These are phyloP conservation scores for Trichoderma aggressivum DNA, from an alignment of 2,329 filamentous ascomycete species.

Conservation along the genomic window DNA sequence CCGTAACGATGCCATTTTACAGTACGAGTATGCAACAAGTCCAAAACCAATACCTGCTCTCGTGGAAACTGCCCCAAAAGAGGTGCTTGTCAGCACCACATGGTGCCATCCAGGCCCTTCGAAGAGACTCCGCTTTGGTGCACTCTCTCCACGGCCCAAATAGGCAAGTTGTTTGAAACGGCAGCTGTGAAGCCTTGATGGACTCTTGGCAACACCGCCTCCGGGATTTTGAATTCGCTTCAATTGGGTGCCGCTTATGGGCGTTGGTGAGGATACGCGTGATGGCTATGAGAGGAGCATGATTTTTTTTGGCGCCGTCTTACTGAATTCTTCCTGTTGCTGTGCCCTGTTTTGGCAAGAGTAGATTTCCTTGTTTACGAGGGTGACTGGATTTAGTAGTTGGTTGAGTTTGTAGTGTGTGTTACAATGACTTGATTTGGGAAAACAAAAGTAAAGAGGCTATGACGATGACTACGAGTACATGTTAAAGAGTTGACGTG, in stretches of 20 bases:
- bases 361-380: background rate
- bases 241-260: background rate
- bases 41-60: background rate
- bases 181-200: background rate
- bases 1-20: background rate
- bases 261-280: background rate
- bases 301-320: background rate
- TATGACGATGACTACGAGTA: background rate
- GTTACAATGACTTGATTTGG: background rate
- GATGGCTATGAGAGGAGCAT: background rate
- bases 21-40: background rate
- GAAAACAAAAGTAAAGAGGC: background rate
- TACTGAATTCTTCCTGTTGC: background rate
- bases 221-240: background rate
- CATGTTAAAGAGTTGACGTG: background rate
- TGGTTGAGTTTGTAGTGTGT: background rate
- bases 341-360: background rate
- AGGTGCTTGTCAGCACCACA: background rate
- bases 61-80: background rate
- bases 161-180: conserved; percentile 12
- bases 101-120: background rate
- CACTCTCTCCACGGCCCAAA: background rate
- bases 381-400: background rate
- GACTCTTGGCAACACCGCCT: conserved; percentile 4
- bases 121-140: background rate